Evolutionary conservation across 108 stramenopile species (phyloP).

Genomic region (Discostella stelligeroides): DNA sequence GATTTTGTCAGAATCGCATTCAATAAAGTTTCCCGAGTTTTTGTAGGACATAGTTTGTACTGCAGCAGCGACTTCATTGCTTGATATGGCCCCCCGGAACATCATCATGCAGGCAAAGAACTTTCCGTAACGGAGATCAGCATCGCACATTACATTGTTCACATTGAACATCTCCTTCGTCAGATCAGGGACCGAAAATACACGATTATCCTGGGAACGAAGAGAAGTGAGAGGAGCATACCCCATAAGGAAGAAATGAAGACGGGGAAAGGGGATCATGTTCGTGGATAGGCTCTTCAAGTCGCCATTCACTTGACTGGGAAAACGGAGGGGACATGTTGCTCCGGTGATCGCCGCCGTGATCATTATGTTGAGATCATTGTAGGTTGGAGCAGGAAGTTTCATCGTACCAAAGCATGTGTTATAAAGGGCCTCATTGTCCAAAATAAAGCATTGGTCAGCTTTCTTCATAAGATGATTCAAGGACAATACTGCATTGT

Average conservation of each 20-base stretch:
- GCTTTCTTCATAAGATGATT: constrained; percentile 91
- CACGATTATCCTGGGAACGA: constrained; percentile 69
- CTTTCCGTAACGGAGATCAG: constrained; percentile 73
- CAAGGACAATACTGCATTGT: constrained; percentile 85
- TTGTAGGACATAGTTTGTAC: constrained; percentile 88
- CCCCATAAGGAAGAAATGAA: constrained; percentile 85
- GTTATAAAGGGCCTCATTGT: constrained; percentile 89
- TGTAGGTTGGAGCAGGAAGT: constrained; percentile 75
- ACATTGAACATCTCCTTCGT: constrained; percentile 76
- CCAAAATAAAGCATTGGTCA: constrained; percentile 90
- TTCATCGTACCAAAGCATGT: constrained; percentile 85
- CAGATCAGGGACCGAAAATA: constrained; percentile 70
- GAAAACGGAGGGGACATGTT: constrained; percentile 84
- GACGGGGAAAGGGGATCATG: constrained; percentile 84
- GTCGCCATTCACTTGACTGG: constrained; percentile 81
- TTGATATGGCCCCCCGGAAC: constrained; percentile 71
- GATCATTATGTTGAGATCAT: constrained; percentile 81
- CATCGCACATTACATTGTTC: constrained; percentile 84
- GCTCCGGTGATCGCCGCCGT: constrained; percentile 75
- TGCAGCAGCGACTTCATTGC: constrained; percentile 80
- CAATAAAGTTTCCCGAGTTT: constrained; percentile 88
- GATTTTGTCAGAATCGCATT: constrained; percentile 93
- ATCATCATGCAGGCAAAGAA: constrained; percentile 74
- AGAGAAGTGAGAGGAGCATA: constrained; percentile 70
- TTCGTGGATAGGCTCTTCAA: constrained; percentile 79